A percentile compares a stretch with the other conserved stretches of the same genome.
Conservation (phyloP, 768 basidiomycete genomes). For the Paxillus involutus region DNA sequence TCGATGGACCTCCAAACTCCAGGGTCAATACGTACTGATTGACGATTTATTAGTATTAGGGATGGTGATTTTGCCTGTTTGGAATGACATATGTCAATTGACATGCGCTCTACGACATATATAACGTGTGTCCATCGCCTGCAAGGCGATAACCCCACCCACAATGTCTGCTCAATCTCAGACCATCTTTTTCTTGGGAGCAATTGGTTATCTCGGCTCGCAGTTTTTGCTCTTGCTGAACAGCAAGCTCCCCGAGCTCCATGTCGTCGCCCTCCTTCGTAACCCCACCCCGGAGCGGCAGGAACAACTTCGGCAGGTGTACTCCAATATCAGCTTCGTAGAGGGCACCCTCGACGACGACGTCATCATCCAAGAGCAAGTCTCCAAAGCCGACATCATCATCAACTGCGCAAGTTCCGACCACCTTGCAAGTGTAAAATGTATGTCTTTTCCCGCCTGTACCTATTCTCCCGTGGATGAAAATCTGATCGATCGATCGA, state of each 20-base stretch:
- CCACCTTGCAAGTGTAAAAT: slow-evolving; percentile 32
- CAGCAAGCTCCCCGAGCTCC: slow-evolving; percentile 31
- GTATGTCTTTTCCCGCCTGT: slow-evolving; percentile 19
- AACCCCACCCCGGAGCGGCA: slow-evolving; percentile 30
- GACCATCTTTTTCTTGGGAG: slow-evolving; percentile 42
- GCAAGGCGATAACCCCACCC: no score
- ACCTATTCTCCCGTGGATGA: neutral
- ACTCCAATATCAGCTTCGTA: slow-evolving; percentile 34
- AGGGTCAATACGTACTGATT: no score
- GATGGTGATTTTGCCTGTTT: neutral
- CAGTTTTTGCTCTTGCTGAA: slow-evolving; percentile 37
- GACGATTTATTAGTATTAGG: no score
- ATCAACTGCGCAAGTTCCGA: slow-evolving; percentile 13
- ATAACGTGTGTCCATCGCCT: no score
- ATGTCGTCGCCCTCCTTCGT: slow-evolving; percentile 38
- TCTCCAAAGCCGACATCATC: no score
- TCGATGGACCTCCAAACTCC: no score
- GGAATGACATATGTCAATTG: neutral
- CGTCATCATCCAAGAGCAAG: no score
- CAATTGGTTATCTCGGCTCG: slow-evolving; percentile 44
- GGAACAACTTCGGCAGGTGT: slow-evolving; percentile 30
- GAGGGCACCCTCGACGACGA: slow-evolving; percentile 40
- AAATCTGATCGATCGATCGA: neutral
- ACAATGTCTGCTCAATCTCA: slow-evolving; percentile 13
- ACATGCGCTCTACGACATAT: no score